Evolutionary conservation across 306 rosid species (phyloP), one percentile per base, ranked within the genome.

Genomic region (Citrullus mucosospermus): DNA sequence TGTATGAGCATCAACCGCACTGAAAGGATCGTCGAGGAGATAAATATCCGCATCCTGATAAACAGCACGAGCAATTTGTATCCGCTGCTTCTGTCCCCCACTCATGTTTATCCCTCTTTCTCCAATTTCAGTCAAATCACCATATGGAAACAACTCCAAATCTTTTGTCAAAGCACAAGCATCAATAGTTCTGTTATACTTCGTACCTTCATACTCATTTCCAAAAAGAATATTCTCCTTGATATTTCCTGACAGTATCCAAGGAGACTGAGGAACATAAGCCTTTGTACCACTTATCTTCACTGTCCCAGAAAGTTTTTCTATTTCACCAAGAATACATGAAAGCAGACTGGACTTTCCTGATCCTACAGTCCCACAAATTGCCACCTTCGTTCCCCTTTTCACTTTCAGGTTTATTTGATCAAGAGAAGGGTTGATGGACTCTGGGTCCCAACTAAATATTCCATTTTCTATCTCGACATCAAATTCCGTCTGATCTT

Each of bases 1-100:
- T 1, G 98, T 94, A 79, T 92, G 98, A 86, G 98, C 98, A 90
- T 94, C 98, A 58, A 94, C 98, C 9, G 97, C 98, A 74, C 97
- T 94, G 79, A 90, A 94, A 85, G 98, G 98, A 65, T 92, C 97
- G 54, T 94, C 98, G 28, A 94, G 88, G 43, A 94, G 87, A 78
- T 94, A 94, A 43, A 92, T 90, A 25, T 94, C 96, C 14, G 97
- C 93, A 77, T 92, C 98, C 28, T 92, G 90, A 81, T 94, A 94
- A 63, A 88, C 98, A 17, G 98, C 91, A 59, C 98, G 85, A 57
- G 98, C 98, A 36, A 94, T 88, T 72, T 94, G 97, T 67, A 94
- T 90, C 85, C 98, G 91, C 74, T 94, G 98, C 85, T 94, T 94
- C 83, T 94, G 98, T 22, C 98, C 98, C 36, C 98, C 98, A 80